Base-by-base conservation (phyloP, 1,284 basidiomycete species). In the Trametes versicolor region DNA sequence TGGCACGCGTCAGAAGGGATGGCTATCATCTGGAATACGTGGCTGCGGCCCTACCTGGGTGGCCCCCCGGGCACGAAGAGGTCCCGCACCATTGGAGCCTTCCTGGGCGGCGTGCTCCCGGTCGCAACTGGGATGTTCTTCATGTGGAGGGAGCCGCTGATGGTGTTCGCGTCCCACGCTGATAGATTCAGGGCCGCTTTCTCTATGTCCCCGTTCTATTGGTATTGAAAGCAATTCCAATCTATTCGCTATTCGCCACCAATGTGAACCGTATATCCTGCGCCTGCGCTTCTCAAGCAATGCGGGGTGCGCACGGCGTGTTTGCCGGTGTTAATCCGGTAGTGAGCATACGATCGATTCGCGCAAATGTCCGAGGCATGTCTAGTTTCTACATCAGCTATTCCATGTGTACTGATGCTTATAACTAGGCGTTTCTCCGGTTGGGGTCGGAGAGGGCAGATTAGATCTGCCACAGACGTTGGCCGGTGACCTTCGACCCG, bases 1-100 rank as follows among this genome's bases (percentile, higher is more conserved):
- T 69, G 89, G 51, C 92, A 93, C 71, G 79, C 82, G 4, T 80
- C 81, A 2, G 89, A 92, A 64, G 92, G 91, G 0, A 69, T 77
- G 34, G 76, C 78, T 1, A 71, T 91, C 12, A 74, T 92, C n/a
- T 83, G 82, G 75, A 82, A 82, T 37, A 83, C 80, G 0, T 85
- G 81, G 75, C 59, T 82, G 27, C 62, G 70, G 19, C 66, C 76
- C 58, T 43, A 58, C 10, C 39, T 67, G 34, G 74, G 72, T 52
- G 65, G 65, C 29, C 75, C 73, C 60, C 73, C 63, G 51, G 71
- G 60, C 54, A 75, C 62, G 9, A 71, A 74, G 50, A 78, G 72
- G 36, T 74, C 75, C 5, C 78, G 78, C 29, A 65, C 81, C 2
- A 49, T 78, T 1, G 74, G 78, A 0, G 78, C 78, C 0, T 76